Evolutionary conservation across 129 eudicot species (phyloP).

Genomic region (Lactuca saligna): DNA sequence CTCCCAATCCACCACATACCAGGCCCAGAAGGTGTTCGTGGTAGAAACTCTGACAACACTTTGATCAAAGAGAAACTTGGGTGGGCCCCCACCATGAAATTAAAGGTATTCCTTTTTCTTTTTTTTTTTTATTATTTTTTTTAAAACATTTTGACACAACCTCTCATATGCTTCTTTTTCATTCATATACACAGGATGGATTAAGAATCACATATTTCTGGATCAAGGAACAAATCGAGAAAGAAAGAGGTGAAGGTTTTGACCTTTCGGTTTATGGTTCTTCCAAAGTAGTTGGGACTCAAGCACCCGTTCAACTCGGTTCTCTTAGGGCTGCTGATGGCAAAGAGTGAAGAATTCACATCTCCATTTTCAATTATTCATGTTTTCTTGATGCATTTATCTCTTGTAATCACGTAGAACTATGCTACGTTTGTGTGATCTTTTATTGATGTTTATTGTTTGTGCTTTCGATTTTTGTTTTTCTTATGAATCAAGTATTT

Average conservation of each 20-base stretch:
- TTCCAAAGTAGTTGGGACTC: constrained; percentile 94
- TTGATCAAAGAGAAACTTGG: constrained; percentile 94
- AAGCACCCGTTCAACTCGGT: constrained; percentile 94
- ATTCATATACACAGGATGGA: constrained; percentile 72
- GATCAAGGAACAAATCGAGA: constrained; percentile 96
- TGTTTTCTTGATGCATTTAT: constrained; percentile 20
- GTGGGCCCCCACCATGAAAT: constrained; percentile 94
- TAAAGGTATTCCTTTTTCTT: constrained; percentile 50
- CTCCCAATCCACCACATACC: constrained; percentile 97
- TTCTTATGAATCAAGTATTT: neutral
- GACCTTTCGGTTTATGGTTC: constrained; percentile 79
- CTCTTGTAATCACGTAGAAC: constrained; percentile 23
- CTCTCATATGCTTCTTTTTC: constrained; percentile 12
- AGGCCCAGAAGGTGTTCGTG: constrained; percentile 98
- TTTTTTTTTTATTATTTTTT: too few relatives aligned
- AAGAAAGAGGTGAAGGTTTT: constrained; percentile 68
- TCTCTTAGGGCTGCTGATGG: constrained; percentile 99
- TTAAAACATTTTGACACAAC: too few relatives aligned
- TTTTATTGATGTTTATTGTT: neutral
- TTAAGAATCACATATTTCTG: constrained; percentile 93
- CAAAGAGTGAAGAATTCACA: constrained; percentile 48
- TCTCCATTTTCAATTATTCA: neutral
- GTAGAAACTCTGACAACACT: constrained; percentile 96
- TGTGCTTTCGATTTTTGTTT: constrained; percentile 3
- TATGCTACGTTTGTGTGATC: constrained; percentile 33